Evolutionary conservation across 805 yeast species (phyloP).

Genomic region (Lipomyces yamanashiensis): DNA sequence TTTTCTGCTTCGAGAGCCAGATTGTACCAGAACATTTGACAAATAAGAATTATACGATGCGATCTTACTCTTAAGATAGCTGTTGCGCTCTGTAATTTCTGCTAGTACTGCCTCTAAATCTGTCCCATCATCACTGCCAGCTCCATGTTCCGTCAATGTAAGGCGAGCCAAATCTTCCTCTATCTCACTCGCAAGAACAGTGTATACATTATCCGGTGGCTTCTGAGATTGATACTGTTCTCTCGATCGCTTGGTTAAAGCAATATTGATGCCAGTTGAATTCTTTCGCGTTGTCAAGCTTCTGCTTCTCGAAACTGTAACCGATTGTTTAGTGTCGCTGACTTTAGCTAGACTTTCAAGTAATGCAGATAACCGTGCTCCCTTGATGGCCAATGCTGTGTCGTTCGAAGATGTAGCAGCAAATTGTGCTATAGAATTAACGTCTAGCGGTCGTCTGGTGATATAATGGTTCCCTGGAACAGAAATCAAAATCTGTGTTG

Average conservation of each 20-base stretch:
- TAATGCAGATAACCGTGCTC: conserved; percentile 43
- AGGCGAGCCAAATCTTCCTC: conserved; percentile 45
- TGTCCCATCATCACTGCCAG: conserved; percentile 42
- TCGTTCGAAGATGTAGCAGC: conserved; percentile 43
- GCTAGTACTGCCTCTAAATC: conserved; percentile 44
- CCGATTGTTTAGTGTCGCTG: conserved; percentile 10
- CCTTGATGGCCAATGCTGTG: conserved; percentile 43
- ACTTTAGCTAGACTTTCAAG: conserved; percentile 40
- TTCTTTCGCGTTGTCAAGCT: not conserved
- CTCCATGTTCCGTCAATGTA: conserved; percentile 43
- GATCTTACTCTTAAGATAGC: conserved; percentile 45
- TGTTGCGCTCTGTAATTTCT: conserved; percentile 46
- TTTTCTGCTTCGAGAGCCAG: conserved; percentile 41
- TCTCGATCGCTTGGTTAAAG: no score
- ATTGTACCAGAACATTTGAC: conserved; percentile 45
- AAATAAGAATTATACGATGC: conserved; percentile 47
- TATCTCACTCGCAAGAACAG: conserved; percentile 44
- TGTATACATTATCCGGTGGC: not conserved
- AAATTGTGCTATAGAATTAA: conserved; percentile 42
- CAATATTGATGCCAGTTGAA: no score
- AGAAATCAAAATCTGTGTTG: conserved; percentile 46
- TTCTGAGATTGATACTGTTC: no score
- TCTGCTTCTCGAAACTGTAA: not conserved
- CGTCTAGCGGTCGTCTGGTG: conserved; percentile 40
- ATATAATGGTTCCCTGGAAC: conserved; percentile 42